A percentile compares a stretch with the other conserved stretches of the same genome.
Conservation (phyloP, 1,139 yeast genomes). For the Casaregolazyma lundiana region DNA sequence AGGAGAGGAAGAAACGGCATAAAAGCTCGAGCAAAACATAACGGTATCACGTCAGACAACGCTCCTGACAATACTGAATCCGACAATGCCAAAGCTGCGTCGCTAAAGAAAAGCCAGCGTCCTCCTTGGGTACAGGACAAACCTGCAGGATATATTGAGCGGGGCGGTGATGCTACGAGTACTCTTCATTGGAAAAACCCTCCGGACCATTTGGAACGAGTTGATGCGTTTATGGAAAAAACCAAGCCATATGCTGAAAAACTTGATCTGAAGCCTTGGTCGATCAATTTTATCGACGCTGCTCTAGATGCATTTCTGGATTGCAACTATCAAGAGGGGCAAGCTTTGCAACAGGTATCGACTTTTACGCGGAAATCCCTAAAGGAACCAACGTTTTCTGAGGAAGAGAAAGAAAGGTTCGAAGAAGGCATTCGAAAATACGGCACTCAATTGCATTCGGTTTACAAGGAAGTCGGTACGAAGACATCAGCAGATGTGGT, state of each 20-base stretch:
- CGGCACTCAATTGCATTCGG: constrained; percentile 81
- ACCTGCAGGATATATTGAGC: constrained; percentile 77
- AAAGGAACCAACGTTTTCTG: constrained; percentile 69
- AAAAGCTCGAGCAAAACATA: constrained; percentile 6
- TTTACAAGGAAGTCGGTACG: constrained; percentile 60
- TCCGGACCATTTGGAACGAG: constrained; percentile 24
- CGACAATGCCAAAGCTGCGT: constrained; percentile 21
- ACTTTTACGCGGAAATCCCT: constrained; percentile 53
- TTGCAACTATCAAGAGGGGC: constrained; percentile 44
- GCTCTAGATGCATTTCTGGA: constrained; percentile 53
- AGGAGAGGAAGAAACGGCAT: constrained; percentile 8
- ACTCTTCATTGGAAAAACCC: constrained; percentile 63
- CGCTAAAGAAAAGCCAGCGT: constrained; percentile 39
- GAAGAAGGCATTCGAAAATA: constrained; percentile 69
- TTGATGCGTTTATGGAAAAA: constrained; percentile 52
- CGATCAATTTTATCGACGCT: constrained; percentile 80
- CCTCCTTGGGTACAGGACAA: constrained; percentile 76
- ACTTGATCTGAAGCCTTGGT: constrained; percentile 44
- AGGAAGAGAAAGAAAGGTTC: constrained; percentile 60
- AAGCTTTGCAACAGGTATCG: constrained; percentile 41
- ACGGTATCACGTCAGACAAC: constrained; percentile 9
- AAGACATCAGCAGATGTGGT: constrained; percentile 76
- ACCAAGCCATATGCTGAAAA: constrained; percentile 56
- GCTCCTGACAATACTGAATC: constrained; percentile 21
- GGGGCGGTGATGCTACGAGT: constrained; percentile 76